Evolutionary conservation across 192 early-diverging fungal species (phyloP).

Genomic region (Backusella psychrophila): DNA sequence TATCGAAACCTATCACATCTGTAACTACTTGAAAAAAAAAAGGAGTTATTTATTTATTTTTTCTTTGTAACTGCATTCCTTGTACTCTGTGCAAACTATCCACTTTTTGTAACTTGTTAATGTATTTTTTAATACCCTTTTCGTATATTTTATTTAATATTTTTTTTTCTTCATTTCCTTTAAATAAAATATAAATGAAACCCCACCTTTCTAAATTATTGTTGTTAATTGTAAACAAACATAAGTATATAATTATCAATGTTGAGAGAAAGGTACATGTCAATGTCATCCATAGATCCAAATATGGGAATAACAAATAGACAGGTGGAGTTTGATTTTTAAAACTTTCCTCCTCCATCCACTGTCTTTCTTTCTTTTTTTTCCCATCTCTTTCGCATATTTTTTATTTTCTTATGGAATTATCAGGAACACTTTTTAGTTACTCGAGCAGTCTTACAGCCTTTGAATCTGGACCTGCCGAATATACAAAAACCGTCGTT

Average conservation of each 20-base stretch:
- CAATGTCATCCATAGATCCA: not conserved
- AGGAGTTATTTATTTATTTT: not conserved
- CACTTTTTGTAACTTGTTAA: conserved; percentile 3
- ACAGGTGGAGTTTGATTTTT: not conserved
- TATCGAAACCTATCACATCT: not conserved
- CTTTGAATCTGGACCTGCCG: conserved; percentile 37
- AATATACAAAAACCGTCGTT: conserved; percentile 26
- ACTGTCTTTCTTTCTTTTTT: too few relatives aligned
- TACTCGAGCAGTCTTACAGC: conserved; percentile 38
- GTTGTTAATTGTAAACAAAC: not conserved
- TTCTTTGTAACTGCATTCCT: not conserved
- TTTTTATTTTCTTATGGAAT: conserved; percentile 25
- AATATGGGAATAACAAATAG: not conserved
- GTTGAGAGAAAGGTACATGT: too few relatives aligned
- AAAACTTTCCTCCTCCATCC: not conserved
- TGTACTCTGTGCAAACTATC: not conserved
- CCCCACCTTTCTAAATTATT: not conserved
- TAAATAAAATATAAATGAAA: not conserved
- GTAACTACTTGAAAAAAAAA: not conserved
- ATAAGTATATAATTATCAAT: too few relatives aligned
- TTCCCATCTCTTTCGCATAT: not conserved
- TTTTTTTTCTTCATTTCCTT: not conserved
- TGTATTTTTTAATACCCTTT: conserved; percentile 8
- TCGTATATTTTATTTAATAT: not conserved
- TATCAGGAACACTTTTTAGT: conserved; percentile 35